Base-by-base conservation (phyloP, 495 filamentous ascomycete species). In the Talaromyces trachyspermus region DNA sequence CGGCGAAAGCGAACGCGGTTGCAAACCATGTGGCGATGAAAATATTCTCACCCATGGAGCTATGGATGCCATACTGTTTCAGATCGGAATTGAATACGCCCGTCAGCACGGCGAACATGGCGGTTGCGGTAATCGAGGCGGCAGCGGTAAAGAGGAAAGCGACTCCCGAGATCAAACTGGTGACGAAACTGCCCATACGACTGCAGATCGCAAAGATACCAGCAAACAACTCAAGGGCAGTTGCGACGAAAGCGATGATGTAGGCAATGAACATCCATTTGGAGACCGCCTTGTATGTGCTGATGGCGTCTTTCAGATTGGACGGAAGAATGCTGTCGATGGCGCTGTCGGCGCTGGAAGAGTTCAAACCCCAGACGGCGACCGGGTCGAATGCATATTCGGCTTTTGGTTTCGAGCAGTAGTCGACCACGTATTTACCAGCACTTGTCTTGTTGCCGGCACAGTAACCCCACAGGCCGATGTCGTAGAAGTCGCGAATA, bases 381-480 rank as follows among this genome's bases (percentile, higher is more conserved):
- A 82, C 57, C 3, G 81, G 74, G 60, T 94, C 80, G 79, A 89
- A 95, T 71, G 81, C 78, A 72, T 86, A 96, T 49, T 80, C 61
- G 3, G 77, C 63, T 65, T 85, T 61, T 44, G 70, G 76, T 32
- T 64, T 56, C 7, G 78, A 79, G 71, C 81, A 85, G 48, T 56
- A 68, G 32, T 59, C 64, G 50, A 68, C 63, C 18, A 66, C 54
- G 51, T 58, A 61, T 5, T 58, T 49, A 30, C 53, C 53, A 51
- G 52, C 60, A 37, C 61, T 71, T 27, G 65, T 75, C 69, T 82
- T 81, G 43, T 72, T 66, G 36, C 79, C 78, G 12, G 75, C 70
- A 72, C 92, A 97, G 78, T 89, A 96, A 59, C 85, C 84, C 85
- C 85, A 95, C 22, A 98, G 72, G 51, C 77, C 78, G 59, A 95